Conservation (phyloP, 78 protist species). For the Polysphondylium violaceum region DNA sequence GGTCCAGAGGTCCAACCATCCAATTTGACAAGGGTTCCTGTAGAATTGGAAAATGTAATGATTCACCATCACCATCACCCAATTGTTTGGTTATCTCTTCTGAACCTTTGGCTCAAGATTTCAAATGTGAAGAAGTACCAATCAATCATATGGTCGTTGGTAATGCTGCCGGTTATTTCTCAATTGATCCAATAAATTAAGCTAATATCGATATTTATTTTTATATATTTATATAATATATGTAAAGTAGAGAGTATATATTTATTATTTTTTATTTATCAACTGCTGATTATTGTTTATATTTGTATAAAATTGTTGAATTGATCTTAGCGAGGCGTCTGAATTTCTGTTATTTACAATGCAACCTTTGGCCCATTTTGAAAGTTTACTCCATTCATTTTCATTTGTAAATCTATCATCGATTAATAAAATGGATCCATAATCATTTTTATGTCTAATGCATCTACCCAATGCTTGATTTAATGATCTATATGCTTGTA, state of each 20-base stretch:
- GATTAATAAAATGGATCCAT: slow-evolving; percentile 94
- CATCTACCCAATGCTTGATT: slow-evolving; percentile 99
- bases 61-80: slow-evolving; percentile 26
- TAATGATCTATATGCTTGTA: slow-evolving; percentile 95
- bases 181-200: slow-evolving; percentile 15
- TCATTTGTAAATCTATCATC: slow-evolving; percentile 80
- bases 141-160: slow-evolving; percentile 62
- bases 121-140: slow-evolving; percentile 61
- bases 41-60: slow-evolving; percentile 1
- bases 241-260: too few relatives aligned
- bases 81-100: slow-evolving; percentile 38
- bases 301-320: slow-evolving; percentile 13
- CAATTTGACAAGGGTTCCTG: slow-evolving; percentile 56
- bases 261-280: too few relatives aligned
- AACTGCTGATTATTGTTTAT: too few relatives aligned
- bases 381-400: not conserved
- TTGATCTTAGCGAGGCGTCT: not conserved
- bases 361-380: slow-evolving; percentile 77
- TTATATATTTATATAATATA: too few relatives aligned
- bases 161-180: slow-evolving; percentile 32
- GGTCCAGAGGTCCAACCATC: slow-evolving; percentile 52
- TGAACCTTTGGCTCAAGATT: slow-evolving; percentile 65
- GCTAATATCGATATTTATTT: too few relatives aligned
- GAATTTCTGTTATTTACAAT: slow-evolving; percentile 24
- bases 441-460: slow-evolving; percentile 95